Conservation (phyloP, 2,329 filamentous ascomycete species). For the Trichoderma aggressivum region DNA sequence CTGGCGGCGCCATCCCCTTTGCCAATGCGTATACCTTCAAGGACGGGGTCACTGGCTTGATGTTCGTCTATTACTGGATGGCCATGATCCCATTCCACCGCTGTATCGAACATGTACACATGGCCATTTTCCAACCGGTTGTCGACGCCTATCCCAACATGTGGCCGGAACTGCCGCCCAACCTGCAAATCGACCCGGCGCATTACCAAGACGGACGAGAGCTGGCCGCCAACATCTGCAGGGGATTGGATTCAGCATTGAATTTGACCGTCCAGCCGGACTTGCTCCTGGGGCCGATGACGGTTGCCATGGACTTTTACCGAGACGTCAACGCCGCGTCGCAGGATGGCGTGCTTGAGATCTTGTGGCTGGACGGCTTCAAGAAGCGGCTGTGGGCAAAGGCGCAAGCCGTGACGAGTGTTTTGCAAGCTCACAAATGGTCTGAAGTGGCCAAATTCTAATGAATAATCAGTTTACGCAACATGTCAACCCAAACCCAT, state of each 20-base stretch:
- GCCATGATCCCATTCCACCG: conserved; percentile 48
- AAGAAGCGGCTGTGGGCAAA: conserved; percentile 37
- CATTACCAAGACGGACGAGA: conserved; percentile 44
- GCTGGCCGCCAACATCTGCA: conserved; percentile 49
- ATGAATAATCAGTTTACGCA: not conserved
- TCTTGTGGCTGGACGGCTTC: conserved; percentile 48
- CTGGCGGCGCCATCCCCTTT: conserved; percentile 41
- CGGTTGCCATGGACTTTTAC: conserved; percentile 43
- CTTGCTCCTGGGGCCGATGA: conserved; percentile 43
- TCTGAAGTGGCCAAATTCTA: conserved; percentile 33
- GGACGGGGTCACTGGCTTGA: conserved; percentile 42
- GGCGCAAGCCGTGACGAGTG: conserved; percentile 40
- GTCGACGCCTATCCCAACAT: conserved; percentile 39
- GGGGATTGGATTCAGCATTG: conserved; percentile 48
- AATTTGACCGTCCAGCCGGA: conserved; percentile 45
- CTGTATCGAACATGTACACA: conserved; percentile 45
- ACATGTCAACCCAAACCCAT: not conserved
- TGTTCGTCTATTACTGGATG: conserved; percentile 54
- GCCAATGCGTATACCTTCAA: conserved; percentile 44
- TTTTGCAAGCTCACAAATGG: conserved; percentile 41
- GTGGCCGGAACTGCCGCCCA: conserved; percentile 38
- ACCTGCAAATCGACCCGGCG: conserved; percentile 40
- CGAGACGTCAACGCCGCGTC: conserved; percentile 36
- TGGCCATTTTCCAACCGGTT: conserved; percentile 43
- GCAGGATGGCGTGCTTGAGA: conserved; percentile 43